A percentile compares a stretch with the other conserved stretches of the same genome.
Evolutionary conservation across 345 rosid genomes (phyloP).

Genomic region (Eucalyptus pauciflora): DNA sequence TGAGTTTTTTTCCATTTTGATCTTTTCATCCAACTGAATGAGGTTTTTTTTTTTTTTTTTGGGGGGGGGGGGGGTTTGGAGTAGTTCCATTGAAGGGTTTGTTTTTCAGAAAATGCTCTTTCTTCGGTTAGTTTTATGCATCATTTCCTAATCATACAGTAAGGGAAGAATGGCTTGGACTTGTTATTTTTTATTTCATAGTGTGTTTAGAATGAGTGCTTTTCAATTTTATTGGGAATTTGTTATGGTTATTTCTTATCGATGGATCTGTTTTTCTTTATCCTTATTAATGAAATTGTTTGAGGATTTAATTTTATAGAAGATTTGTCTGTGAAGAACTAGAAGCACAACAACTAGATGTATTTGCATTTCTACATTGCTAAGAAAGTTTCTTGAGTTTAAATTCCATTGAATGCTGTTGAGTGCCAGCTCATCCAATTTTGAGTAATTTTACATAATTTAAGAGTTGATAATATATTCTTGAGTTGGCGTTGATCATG

Average conservation of each 20-base stretch:
- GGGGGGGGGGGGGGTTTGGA: too few relatives aligned
- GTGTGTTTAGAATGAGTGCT: too few relatives aligned
- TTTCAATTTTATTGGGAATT: too few relatives aligned
- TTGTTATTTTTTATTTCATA: not conserved
- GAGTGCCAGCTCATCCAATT: not conserved
- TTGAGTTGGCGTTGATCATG: not conserved
- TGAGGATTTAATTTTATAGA: not conserved
- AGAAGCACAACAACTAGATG: not conserved
- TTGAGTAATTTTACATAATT: not conserved
- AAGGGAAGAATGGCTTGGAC: not conserved
- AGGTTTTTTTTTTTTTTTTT: too few relatives aligned
- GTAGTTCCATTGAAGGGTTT: too few relatives aligned
- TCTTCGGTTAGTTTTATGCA: not conserved
- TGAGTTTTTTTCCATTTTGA: not conserved
- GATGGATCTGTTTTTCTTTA: not conserved
- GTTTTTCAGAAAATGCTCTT: not conserved
- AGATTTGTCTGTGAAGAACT: not conserved
- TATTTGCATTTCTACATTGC: not conserved
- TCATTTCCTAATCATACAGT: not conserved
- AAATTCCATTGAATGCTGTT: not conserved
- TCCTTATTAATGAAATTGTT: not conserved
- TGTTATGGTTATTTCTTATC: too few relatives aligned
- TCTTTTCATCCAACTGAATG: too few relatives aligned
- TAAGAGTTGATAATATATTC: not conserved
- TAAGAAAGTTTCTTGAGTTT: not conserved